phyloP scores from a whole-genome alignment of 305 asterid species.

The Caryopteris hybrid region DNA sequence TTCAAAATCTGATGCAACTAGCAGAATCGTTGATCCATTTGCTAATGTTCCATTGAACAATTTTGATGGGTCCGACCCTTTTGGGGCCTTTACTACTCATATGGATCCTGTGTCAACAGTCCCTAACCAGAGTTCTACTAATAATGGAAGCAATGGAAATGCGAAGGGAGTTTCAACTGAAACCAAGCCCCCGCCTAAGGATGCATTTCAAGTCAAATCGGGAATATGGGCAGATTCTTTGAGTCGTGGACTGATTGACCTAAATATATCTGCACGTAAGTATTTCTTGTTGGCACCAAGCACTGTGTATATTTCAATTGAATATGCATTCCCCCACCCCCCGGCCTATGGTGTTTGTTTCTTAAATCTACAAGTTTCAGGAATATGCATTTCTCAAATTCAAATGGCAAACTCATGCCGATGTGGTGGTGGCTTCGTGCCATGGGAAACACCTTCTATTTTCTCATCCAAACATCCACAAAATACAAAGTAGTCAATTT shows the following conservation, averaged over 20 bases:
- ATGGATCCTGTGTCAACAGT: conserved; percentile 33
- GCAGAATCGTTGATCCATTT: conserved; percentile 55
- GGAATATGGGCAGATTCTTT: conserved; percentile 71
- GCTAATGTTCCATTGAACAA: conserved; percentile 68
- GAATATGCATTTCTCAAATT: no score
- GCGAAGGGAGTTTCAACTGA: conserved; percentile 39
- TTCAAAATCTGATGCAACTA: conserved; percentile 32
- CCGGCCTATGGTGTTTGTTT: no score
- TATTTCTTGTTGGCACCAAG: background rate
- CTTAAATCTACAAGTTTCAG: no score
- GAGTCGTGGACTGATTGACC: conserved; percentile 62
- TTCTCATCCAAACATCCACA: background rate
- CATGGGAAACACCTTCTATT: background rate
- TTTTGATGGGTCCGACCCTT: conserved; percentile 61
- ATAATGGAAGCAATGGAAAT: conserved; percentile 35
- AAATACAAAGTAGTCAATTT: background rate
- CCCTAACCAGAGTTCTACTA: conserved; percentile 35
- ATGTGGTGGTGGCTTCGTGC: background rate
- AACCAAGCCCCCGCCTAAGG: conserved; percentile 32
- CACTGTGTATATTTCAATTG: no score
- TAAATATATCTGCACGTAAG: conserved; percentile 82
- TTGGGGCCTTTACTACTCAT: conserved; percentile 55
- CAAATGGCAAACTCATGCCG: background rate
- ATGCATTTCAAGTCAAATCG: conserved; percentile 49
- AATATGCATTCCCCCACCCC: no score